Evolutionary conservation across 2,329 filamentous ascomycete species (phyloP), one percentile per base, ranked within the genome.

Genomic region (Tothia fuscella): DNA sequence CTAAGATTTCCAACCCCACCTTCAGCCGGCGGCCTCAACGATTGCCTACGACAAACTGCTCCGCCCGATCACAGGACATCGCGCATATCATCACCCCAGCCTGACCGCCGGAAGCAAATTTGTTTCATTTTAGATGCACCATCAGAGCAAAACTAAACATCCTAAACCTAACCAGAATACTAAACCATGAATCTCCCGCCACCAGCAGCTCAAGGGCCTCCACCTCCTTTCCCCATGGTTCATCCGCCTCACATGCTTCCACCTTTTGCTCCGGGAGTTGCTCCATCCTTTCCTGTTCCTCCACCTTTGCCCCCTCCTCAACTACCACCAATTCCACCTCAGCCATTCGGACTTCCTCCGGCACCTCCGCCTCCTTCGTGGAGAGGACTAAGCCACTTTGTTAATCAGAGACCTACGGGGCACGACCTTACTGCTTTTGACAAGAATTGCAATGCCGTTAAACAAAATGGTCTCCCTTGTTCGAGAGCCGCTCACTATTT

Each of bases 241-340:
- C n/a, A n/a, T n/a, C n/a, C n/a, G n/a, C n/a, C n/a, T n/a, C n/a
- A n/a, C n/a, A n/a, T n/a, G n/a, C n/a, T n/a, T n/a, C n/a, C 28
- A 10, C 13, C 35, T 5, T 37, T 37, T n/a, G 35, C 22, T 9
- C 14, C 35, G 2, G 35, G 35, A 5, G 22, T 37, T 12, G 21
- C 35, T 16, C 35, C 35, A 10, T 37, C 35, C 25, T 26, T 37
- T 21, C 35, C 35, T 24, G 35, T 25, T 24, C 35, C 22, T 37
- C 35, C 35, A 4, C 35, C 35, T 10, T 17, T 37, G 35, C 35
- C 35, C n/a, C 17, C 13, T 4, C 21, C 21, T 17, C 35, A 37
- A 16, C 35, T 25, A 12, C 14, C 28, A 4, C 35, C 35, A 24
- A 20, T 24, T 25, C 35, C 35, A 25, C 34, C 34, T 14, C 10